These are phyloP conservation scores for Dalechampia spathulata DNA, from an alignment of 441 rosid genomes.

Conservation along the genomic window DNA sequence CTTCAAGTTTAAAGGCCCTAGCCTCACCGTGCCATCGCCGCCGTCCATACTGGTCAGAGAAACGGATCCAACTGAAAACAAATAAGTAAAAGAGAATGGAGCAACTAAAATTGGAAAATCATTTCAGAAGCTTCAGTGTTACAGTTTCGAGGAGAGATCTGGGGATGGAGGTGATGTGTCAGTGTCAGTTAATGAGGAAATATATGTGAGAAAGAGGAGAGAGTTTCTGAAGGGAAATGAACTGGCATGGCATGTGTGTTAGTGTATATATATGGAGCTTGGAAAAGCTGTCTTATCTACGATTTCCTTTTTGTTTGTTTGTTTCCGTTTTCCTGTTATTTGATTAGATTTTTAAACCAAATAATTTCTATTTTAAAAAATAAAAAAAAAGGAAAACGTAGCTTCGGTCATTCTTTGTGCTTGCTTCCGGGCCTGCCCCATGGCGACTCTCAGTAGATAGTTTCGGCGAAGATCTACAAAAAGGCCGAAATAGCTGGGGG, in stretches of 20 bases:
- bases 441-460: background rate
- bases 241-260: constrained; percentile 22
- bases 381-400: too few species aligned
- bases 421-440: background rate
- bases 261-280: constrained; percentile 7
- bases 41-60: constrained; percentile 49
- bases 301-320: constrained; percentile 3
- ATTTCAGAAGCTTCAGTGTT: constrained; percentile 15
- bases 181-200: constrained; percentile 8
- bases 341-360: background rate
- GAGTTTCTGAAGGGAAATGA: constrained; percentile 21
- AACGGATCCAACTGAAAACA: constrained; percentile 9
- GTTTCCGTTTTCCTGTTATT: constrained; percentile 8
- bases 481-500: background rate
- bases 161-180: constrained; percentile 16
- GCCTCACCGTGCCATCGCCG: constrained; percentile 69
- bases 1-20: constrained; percentile 52
- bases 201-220: too few species aligned
- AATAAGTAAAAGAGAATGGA: background rate
- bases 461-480: constrained; percentile 34
- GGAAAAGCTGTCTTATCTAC: constrained; percentile 24
- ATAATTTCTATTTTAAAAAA: background rate
- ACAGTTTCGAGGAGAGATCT: constrained; percentile 39
- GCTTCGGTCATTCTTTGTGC: too few species aligned
- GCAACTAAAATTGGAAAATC: constrained; percentile 16